Evolutionary conservation across 1,284 basidiomycete species (phyloP).

Genomic region (Megacollybia platyphylla): DNA sequence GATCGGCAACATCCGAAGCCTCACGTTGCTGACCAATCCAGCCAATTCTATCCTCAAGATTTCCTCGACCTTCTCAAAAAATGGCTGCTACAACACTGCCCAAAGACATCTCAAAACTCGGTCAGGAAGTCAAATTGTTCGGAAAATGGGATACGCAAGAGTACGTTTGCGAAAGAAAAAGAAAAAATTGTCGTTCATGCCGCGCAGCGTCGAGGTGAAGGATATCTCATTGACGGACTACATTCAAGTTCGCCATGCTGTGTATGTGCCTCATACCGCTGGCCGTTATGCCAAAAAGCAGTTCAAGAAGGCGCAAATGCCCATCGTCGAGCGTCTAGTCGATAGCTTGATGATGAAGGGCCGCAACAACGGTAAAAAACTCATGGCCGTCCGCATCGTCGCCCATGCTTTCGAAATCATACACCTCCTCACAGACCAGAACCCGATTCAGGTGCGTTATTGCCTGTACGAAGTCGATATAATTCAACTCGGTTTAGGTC

Average conservation of each 20-base stretch:
- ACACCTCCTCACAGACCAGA: constrained; percentile 99
- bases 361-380: constrained; percentile 99
- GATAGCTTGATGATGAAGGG: constrained; percentile 99
- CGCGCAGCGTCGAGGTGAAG: constrained; percentile 87
- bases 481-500: constrained; percentile 27
- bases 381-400: constrained; percentile 98
- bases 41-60: constrained; percentile 15
- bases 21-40: constrained; percentile 6
- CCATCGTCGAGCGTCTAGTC: constrained; percentile 98
- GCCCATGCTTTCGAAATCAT: constrained; percentile 99
- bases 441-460: constrained; percentile 86
- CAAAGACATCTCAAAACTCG: constrained; percentile 75
- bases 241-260: constrained; percentile 98
- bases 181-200: background rate
- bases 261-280: constrained; percentile 97
- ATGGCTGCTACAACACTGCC: constrained; percentile 69
- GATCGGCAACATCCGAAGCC: constrained; percentile 16
- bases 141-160: constrained; percentile 96
- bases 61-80: constrained; percentile 14
- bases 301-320: constrained; percentile 99
- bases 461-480: background rate
- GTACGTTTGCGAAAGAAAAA: constrained; percentile 41
- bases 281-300: constrained; percentile 99
- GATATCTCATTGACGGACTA: constrained; percentile 99
- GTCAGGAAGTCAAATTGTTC: constrained; percentile 87